These are phyloP conservation scores for Penicillium coffeae DNA, from an alignment of 495 filamentous ascomycete genomes.

Conservation along the genomic window DNA sequence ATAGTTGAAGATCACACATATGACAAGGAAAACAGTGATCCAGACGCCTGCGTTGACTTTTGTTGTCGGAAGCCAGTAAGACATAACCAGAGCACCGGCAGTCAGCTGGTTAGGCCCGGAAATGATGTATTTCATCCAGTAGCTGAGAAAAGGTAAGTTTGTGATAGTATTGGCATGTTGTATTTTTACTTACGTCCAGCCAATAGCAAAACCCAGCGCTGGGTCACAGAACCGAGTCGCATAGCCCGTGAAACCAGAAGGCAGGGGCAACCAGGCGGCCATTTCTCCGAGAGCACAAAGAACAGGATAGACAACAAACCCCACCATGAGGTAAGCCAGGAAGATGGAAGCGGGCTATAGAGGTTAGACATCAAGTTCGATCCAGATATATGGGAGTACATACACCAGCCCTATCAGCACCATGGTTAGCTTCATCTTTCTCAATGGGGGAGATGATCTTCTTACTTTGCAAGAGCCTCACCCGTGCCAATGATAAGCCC, in stretches of 20 bases:
- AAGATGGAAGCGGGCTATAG: conserved; percentile 67
- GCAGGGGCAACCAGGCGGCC: conserved; percentile 62
- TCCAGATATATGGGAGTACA: conserved; percentile 10
- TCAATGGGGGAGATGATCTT: background rate
- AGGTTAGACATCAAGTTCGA: conserved; percentile 11
- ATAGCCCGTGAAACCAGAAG: conserved; percentile 56
- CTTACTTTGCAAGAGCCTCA: conserved; percentile 55
- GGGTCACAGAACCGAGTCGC: conserved; percentile 64
- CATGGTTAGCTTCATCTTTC: background rate
- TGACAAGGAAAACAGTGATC: conserved; percentile 51
- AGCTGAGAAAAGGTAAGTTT: conserved; percentile 28
- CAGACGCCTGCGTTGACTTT: conserved; percentile 48
- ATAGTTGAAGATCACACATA: conserved; percentile 54
- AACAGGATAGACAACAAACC: conserved; percentile 59
- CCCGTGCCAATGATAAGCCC: conserved; percentile 66
- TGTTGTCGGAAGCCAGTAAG: conserved; percentile 58
- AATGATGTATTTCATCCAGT: conserved; percentile 68
- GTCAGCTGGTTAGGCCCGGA: conserved; percentile 78
- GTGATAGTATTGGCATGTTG: background rate
- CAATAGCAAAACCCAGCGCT: conserved; percentile 64
- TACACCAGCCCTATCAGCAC: conserved; percentile 34
- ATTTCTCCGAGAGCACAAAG: conserved; percentile 67
- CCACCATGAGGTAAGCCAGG: conserved; percentile 62
- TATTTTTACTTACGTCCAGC: conserved; percentile 44
- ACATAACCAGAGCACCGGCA: conserved; percentile 71